phyloP scores from a whole-genome alignment of 2,329 filamentous ascomycete genomes.

The Aspergillus fijiensis region DNA sequence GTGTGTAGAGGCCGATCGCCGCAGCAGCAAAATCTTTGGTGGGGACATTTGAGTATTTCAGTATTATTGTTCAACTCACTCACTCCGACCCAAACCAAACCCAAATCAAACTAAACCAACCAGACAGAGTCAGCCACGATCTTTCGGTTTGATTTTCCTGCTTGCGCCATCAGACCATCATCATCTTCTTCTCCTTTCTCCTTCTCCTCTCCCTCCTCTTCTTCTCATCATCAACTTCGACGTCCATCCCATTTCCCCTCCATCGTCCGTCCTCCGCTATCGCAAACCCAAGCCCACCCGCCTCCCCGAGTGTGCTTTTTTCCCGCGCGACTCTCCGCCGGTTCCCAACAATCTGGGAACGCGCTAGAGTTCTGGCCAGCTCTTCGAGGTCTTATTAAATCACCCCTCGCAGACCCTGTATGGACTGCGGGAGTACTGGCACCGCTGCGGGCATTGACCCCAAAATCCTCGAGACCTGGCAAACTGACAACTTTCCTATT shows the following conservation, averaged over 20 bases:
- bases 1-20: conserved; percentile 24
- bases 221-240: conserved; percentile 3
- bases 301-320: not conserved
- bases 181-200: conserved; percentile 4
- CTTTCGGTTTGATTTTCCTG: conserved; percentile 15
- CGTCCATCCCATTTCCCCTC: not conserved
- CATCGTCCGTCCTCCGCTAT: conserved; percentile 3
- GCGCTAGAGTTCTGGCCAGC: conserved; percentile 16
- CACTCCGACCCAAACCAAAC: not conserved
- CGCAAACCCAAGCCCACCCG: not conserved
- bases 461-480: conserved; percentile 43
- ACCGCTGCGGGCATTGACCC: conserved; percentile 43
- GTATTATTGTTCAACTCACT: not conserved
- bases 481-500: conserved; percentile 38
- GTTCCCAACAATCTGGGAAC: conserved; percentile 8
- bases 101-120: not conserved
- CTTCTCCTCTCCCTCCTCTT: conserved; percentile 1
- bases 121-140: conserved; percentile 14
- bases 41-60: conserved; percentile 16
- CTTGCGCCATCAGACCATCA: conserved; percentile 13
- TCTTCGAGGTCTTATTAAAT: conserved; percentile 14
- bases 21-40: conserved; percentile 23
- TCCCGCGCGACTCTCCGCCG: not conserved
- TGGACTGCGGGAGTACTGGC: conserved; percentile 39
- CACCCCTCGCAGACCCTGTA: conserved; percentile 28